These are phyloP conservation scores for Vigna radiata DNA, from an alignment of 306 rosid genomes.

Conservation along the genomic window DNA sequence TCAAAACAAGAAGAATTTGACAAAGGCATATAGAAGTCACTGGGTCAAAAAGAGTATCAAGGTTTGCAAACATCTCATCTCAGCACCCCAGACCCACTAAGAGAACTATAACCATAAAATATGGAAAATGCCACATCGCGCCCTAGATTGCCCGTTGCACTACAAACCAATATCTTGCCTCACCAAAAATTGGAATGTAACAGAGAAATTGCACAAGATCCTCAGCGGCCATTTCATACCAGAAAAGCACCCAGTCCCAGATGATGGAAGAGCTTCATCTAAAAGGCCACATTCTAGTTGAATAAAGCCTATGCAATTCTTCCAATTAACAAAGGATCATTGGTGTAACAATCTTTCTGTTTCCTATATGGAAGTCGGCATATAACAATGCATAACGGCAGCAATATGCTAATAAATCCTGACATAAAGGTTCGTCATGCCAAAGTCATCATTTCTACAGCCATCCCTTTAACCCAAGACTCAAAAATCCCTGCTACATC, in stretches of 20 bases:
- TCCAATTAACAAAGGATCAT: slow-evolving; percentile 45
- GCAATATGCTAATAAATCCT: slow-evolving; percentile 51
- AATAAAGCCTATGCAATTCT: slow-evolving; percentile 45
- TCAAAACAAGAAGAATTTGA: slow-evolving; percentile 21
- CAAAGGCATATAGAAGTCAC: slow-evolving; percentile 20
- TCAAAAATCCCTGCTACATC: slow-evolving; percentile 55
- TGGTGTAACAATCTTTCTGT: slow-evolving; percentile 49
- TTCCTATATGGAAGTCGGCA: slow-evolving; percentile 48
- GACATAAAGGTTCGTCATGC: slow-evolving; percentile 41
- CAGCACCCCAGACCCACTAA: slow-evolving; percentile 37
- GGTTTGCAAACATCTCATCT: slow-evolving; percentile 41
- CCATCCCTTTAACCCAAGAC: slow-evolving; percentile 46
- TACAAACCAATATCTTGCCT: slow-evolving; percentile 41
- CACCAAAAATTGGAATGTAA: slow-evolving; percentile 36
- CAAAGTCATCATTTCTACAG: slow-evolving; percentile 50
- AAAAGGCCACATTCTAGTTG: slow-evolving; percentile 47
- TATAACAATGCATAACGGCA: slow-evolving; percentile 47
- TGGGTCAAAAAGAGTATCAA: slow-evolving; percentile 7
- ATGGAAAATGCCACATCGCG: slow-evolving; percentile 25
- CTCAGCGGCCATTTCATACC: slow-evolving; percentile 39
- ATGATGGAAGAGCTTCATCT: slow-evolving; percentile 47
- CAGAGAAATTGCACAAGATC: slow-evolving; percentile 35
- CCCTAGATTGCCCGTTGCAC: slow-evolving; percentile 46
- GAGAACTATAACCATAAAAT: slow-evolving; percentile 24
- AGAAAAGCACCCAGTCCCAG: slow-evolving; percentile 40